These are phyloP conservation scores for Echinochloa phyllopogon DNA, from an alignment of 176 grass and related monocot species.

Conservation along the genomic window DNA sequence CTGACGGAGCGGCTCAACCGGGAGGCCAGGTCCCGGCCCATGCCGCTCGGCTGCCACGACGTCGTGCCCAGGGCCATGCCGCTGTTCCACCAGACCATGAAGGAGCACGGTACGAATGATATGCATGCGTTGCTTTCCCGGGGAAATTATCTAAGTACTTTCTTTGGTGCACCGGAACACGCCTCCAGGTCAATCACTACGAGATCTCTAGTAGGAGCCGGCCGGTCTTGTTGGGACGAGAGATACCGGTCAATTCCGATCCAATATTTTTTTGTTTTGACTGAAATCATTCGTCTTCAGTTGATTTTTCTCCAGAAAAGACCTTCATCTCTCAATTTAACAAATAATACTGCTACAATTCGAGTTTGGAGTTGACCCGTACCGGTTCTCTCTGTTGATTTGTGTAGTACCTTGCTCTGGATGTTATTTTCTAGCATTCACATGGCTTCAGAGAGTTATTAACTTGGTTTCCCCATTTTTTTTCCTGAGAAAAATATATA, in stretches of 20 bases:
- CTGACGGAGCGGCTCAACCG: slow-evolving; percentile 47
- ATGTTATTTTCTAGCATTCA: background rate
- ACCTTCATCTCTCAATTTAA: background rate
- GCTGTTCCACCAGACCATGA: slow-evolving; percentile 58
- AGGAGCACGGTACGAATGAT: slow-evolving; percentile 47
- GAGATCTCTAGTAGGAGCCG: background rate
- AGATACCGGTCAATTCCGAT: background rate
- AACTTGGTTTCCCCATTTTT: background rate
- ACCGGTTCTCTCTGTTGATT: background rate
- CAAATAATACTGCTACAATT: background rate
- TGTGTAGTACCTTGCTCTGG: background rate
- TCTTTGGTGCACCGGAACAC: background rate
- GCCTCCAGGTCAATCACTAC: background rate
- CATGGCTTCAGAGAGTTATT: background rate
- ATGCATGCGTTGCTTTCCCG: background rate
- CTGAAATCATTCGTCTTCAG: background rate
- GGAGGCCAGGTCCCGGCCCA: slow-evolving; percentile 55
- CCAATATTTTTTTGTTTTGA: background rate
- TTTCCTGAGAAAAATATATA: background rate
- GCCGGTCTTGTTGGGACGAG: background rate
- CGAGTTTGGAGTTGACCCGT: background rate
- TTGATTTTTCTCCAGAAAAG: background rate
- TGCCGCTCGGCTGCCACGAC: slow-evolving; percentile 62
- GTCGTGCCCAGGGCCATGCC: slow-evolving; percentile 50
- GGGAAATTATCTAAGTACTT: too few relatives aligned